Evolutionary conservation across 2,329 filamentous ascomycete genomes (phyloP).

Genomic region (Seiridium unicorne): DNA sequence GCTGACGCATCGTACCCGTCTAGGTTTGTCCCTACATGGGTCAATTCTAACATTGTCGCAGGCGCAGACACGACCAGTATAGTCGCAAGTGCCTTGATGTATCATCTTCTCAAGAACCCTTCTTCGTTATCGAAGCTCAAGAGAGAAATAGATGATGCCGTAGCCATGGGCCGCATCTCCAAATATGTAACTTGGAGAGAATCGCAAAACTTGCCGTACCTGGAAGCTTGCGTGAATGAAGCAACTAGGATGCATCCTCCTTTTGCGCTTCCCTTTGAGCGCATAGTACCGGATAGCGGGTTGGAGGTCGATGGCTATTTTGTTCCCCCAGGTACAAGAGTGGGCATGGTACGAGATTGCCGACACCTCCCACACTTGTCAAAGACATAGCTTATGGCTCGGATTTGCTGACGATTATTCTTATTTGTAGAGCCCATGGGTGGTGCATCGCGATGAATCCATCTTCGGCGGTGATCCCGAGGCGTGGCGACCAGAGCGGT

Average conservation of each 20-base stretch:
- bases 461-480: neutral
- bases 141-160: neutral
- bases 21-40: neutral
- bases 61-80: neutral
- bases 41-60: neutral
- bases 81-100: neutral
- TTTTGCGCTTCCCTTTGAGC: neutral
- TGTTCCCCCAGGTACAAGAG: neutral
- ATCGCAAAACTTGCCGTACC: neutral
- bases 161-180: neutral
- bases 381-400: too few species aligned
- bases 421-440: neutral
- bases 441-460: neutral
- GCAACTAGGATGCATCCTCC: neutral
- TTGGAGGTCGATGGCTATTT: neutral
- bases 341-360: too few species aligned
- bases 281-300: neutral
- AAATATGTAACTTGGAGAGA: neutral
- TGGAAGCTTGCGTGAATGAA: neutral
- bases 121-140: neutral
- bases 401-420: too few species aligned
- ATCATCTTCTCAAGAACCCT: neutral
- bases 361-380: too few species aligned
- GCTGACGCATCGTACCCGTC: neutral
- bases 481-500: neutral